A percentile compares a stretch with the other conserved stretches of the same genome.
phyloP scores from a whole-genome alignment of 768 basidiomycete genomes.

The Boletus barrowsii region DNA sequence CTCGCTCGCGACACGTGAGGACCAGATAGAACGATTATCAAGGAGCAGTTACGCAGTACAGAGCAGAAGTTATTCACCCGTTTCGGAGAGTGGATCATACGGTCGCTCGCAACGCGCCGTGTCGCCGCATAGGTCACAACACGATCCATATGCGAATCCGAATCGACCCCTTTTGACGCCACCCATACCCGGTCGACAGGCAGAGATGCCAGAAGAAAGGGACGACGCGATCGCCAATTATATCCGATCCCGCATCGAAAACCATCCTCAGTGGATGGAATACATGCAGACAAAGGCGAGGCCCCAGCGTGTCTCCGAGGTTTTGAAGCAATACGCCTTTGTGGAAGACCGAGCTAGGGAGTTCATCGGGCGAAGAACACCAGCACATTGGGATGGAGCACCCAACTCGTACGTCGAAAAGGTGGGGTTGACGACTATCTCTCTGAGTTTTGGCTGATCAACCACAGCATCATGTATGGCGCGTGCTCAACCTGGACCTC shows the following conservation, averaged over 20 bases:
- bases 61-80: constrained; percentile 10
- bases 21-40: constrained; percentile 27
- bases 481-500: constrained; percentile 43
- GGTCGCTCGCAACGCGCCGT: constrained; percentile 12
- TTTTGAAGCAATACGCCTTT: constrained; percentile 50
- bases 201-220: constrained; percentile 37
- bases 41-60: constrained; percentile 17
- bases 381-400: constrained; percentile 39
- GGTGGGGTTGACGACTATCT: constrained; percentile 29
- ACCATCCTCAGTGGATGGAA: constrained; percentile 42
- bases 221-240: constrained; percentile 42
- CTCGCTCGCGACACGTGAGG: constrained; percentile 24
- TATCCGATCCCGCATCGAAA: constrained; percentile 42
- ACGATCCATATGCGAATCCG: background rate
- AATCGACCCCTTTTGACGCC: constrained; percentile 18
- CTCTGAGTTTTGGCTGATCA: background rate
- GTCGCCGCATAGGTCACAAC: constrained; percentile 9
- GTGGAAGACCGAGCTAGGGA: constrained; percentile 49
- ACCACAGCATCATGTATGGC: constrained; percentile 46
- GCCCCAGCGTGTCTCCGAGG: constrained; percentile 39
- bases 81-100: constrained; percentile 18
- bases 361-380: constrained; percentile 42
- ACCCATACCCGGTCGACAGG: constrained; percentile 25
- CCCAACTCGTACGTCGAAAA: constrained; percentile 40
- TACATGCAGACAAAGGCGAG: constrained; percentile 45